Evolutionary conservation across 176 grass and related monocot species (phyloP), one percentile per base, ranked within the genome.

Genomic region (Carex littledalei): DNA sequence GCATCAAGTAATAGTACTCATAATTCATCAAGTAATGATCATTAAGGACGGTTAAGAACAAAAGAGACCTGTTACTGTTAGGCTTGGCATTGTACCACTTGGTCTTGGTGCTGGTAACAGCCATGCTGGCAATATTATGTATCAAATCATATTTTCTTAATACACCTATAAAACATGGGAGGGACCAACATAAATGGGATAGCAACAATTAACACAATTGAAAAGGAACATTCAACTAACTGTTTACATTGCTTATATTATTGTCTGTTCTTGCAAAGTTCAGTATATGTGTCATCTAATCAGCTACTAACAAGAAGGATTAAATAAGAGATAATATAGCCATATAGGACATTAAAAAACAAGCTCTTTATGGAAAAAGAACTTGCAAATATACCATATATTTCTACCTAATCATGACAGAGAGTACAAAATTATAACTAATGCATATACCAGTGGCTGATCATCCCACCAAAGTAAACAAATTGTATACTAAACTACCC

Each of bases 401-500:
- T 63, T 61, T 83, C 63, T 83, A 83, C 81, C 45, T 83, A 50
- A 83, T 52, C 62, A 69, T 68, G 20, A 83, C 45, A 69, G 39
- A 83, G 6, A 32, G 47, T 83, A 83, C 81, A 83, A 56, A 78
- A 57, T 68, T 69, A 83, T 41, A 83, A 68, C 81, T 83, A 68
- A 32, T 69, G 68, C 61, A 83, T 83, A 55, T 83, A 83, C 43
- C 81, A 83, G 34, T 83, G 43, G 43, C 22, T 41, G 17, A 65
- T 67, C 47, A 17, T 31, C 41, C 14, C 49, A 55, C 81, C 64
- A 67, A 83, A 21, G 34, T 41, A 81, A 83, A 67, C 45, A 83
- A 69, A 67, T 83, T 67, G 60, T 83, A 83, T 83, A 83, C 81
- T 68, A 83, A 83, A 83, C 81, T 83, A 83, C 5, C 63, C 81